Percentiles rank a stretch among this genome's conserved stretches.
These are phyloP conservation scores for Austroboletus festivus DNA, from an alignment of 768 basidiomycete species.

Conservation along the genomic window DNA sequence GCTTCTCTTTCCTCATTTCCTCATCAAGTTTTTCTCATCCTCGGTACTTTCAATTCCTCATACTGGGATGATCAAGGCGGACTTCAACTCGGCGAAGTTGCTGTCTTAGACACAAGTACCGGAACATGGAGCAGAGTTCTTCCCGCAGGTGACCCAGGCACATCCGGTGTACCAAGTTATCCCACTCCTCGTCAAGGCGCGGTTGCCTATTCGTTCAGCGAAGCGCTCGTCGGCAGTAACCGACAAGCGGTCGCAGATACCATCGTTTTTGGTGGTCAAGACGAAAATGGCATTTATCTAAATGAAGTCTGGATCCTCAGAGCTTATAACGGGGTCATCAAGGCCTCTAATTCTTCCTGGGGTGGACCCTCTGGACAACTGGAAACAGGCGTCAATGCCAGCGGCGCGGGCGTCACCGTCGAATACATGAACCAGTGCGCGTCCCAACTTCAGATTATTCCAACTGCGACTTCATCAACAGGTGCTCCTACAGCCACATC, in stretches of 20 bases:
- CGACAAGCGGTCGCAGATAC: conserved; percentile 57
- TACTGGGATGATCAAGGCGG: conserved; percentile 66
- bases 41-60: conserved; percentile 63
- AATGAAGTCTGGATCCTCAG: conserved; percentile 78
- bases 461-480: conserved; percentile 23
- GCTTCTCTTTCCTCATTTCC: conserved; percentile 47
- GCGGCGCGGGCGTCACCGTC: conserved; percentile 63
- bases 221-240: conserved; percentile 54
- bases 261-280: conserved; percentile 76
- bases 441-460: conserved; percentile 28
- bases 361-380: conserved; percentile 65
- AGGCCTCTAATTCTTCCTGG: conserved; percentile 56
- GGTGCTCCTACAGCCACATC: conserved; percentile 14
- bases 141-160: conserved; percentile 69
- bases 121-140: conserved; percentile 70
- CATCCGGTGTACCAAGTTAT: conserved; percentile 42
- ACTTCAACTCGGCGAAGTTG: conserved; percentile 69
- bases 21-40: conserved; percentile 64
- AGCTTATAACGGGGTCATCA: conserved; percentile 61
- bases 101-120: conserved; percentile 56
- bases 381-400: conserved; percentile 59
- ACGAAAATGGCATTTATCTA: conserved; percentile 61
- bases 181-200: conserved; percentile 74
- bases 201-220: conserved; percentile 51
- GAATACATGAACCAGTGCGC: conserved; percentile 63